A percentile compares a stretch with the other conserved stretches of the same genome.
Conservation (phyloP, 2,329 filamentous ascomycete genomes). For the Aspergillus sp. region DNA sequence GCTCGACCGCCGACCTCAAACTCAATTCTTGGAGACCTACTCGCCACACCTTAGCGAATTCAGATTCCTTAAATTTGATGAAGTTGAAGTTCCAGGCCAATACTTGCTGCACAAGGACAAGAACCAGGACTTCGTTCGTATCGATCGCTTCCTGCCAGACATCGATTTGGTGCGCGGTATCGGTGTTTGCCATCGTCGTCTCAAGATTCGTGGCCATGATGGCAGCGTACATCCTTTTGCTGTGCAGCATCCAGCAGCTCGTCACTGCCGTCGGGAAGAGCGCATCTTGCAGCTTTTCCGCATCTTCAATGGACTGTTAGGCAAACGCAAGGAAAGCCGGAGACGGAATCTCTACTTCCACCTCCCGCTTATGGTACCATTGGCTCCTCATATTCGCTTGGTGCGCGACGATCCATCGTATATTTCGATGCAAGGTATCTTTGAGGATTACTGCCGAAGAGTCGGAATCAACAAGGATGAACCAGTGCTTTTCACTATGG, state of each 20-base stretch:
- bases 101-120: conserved; percentile 98
- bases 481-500: conserved; percentile 89
- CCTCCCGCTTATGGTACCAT: conserved; percentile 87
- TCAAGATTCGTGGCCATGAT: conserved; percentile 96
- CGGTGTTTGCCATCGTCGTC: conserved; percentile 81
- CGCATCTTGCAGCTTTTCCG: conserved; percentile 93
- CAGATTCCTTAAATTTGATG: conserved; percentile 95
- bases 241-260: conserved; percentile 88
- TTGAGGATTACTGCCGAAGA: conserved; percentile 90
- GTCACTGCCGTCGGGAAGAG: conserved; percentile 90
- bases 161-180: conserved; percentile 90
- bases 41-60: conserved; percentile 94
- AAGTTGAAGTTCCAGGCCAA: conserved; percentile 95
- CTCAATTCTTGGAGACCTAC: conserved; percentile 73
- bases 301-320: conserved; percentile 88
- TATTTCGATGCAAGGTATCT: conserved; percentile 89
- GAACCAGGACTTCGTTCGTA: conserved; percentile 96
- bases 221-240: conserved; percentile 96
- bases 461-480: conserved; percentile 90
- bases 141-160: conserved; percentile 92
- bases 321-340: conserved; percentile 90
- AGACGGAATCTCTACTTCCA: conserved; percentile 94
- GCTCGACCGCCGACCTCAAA: conserved; percentile 74
- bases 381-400: conserved; percentile 90
- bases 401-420: conserved; percentile 95